Percentiles rank a stretch among this genome's conserved stretches.
phyloP scores from a whole-genome alignment of 2,329 filamentous ascomycete species.

The Alternaria triticimaculans region DNA sequence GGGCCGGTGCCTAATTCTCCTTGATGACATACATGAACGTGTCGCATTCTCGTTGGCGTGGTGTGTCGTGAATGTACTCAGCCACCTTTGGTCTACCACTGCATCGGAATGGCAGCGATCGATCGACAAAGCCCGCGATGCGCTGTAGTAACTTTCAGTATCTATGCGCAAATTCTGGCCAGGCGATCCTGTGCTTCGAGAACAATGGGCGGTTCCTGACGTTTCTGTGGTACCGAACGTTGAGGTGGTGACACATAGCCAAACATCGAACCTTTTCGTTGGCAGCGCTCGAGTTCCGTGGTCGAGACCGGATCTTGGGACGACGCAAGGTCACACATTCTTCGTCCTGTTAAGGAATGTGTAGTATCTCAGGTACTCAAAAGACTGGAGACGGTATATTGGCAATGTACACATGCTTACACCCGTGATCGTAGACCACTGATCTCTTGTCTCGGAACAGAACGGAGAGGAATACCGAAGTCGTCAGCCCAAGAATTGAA shows the following conservation, averaged over 20 bases:
- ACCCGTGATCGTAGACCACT: background rate
- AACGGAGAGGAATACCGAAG: background rate
- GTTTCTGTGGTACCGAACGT: slow-evolving; percentile 1
- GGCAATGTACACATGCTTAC: background rate
- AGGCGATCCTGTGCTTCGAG: background rate
- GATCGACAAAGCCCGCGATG: background rate
- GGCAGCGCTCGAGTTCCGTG: background rate
- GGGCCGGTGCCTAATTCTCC: background rate
- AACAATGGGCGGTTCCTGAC: background rate
- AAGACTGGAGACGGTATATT: background rate
- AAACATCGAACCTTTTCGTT: background rate
- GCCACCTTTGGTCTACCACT: background rate
- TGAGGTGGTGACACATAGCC: background rate
- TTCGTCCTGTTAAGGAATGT: background rate
- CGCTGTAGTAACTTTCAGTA: background rate
- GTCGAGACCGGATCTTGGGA: background rate
- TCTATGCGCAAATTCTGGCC: background rate
- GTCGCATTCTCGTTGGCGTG: background rate
- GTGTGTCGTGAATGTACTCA: background rate
- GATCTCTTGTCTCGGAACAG: background rate
- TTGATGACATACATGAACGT: background rate
- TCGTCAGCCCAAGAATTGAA: background rate
- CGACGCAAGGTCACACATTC: background rate
- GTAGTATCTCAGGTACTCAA: background rate
- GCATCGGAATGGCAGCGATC: background rate